Percentiles rank a stretch among this genome's conserved stretches.
These are phyloP conservation scores for Colletotrichum coccodes DNA, from an alignment of 2,329 filamentous ascomycete genomes.

Conservation along the genomic window DNA sequence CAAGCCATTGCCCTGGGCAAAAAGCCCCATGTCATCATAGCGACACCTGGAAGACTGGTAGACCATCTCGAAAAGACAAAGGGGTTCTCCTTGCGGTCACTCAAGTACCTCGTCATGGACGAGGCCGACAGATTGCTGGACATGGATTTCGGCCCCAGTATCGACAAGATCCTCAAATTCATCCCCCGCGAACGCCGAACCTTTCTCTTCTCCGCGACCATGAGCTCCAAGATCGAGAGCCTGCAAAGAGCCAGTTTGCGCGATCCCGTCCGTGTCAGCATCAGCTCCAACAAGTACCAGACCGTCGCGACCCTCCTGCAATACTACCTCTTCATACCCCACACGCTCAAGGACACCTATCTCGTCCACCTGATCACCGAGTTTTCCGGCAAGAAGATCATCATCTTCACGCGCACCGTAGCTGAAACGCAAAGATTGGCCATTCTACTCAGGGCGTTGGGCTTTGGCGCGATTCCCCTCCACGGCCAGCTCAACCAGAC, in stretches of 20 bases:
- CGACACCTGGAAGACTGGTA: conserved; percentile 46
- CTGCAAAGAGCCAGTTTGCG: conserved; percentile 89
- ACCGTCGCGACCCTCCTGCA: conserved; percentile 91
- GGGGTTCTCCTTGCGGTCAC: conserved; percentile 83
- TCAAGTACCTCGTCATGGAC: conserved; percentile 94
- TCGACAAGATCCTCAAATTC: conserved; percentile 94
- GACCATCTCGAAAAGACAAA: conserved; percentile 98
- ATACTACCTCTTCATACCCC: conserved; percentile 86
- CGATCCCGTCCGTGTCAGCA: conserved; percentile 84
- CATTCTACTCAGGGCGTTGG: conserved; percentile 83
- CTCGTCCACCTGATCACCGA: conserved; percentile 89
- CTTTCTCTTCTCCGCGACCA: conserved; percentile 93
- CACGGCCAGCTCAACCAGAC: conserved; percentile 94
- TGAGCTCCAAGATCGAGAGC: conserved; percentile 92
- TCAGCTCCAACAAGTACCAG: conserved; percentile 87
- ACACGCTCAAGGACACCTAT: conserved; percentile 89
- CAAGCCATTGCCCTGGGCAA: conserved; percentile 94
- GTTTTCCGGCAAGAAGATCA: conserved; percentile 84
- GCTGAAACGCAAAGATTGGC: conserved; percentile 89
- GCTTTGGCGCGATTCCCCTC: conserved; percentile 90
- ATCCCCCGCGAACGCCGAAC: conserved; percentile 81
- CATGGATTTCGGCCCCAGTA: conserved; percentile 90
- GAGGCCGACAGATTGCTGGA: conserved; percentile 93
- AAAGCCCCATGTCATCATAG: conserved; percentile 93
- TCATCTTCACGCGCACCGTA: conserved; percentile 93